phyloP scores from a whole-genome alignment of 2,329 filamentous ascomycete species.

The Monilinia laxa region DNA sequence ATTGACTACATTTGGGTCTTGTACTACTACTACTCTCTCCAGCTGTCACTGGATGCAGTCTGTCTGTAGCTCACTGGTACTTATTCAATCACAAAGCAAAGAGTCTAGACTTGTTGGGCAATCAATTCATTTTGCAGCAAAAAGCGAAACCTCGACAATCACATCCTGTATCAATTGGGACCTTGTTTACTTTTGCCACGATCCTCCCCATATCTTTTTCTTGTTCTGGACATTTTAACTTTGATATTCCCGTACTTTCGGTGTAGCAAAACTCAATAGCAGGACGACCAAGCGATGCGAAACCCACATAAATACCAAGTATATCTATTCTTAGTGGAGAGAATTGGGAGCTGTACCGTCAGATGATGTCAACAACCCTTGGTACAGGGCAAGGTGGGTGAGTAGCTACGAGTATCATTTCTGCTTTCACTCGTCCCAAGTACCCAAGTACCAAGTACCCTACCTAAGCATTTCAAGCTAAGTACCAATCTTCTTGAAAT shows the following conservation, averaged over 20 bases:
- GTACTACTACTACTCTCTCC: neutral
- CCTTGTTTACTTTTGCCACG: neutral
- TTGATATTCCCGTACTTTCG: slow-evolving; percentile 1
- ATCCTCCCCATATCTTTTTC: slow-evolving; percentile 13
- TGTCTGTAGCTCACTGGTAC: neutral
- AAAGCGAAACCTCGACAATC: neutral
- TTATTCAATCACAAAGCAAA: neutral
- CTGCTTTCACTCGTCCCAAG: neutral
- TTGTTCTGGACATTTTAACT: neutral
- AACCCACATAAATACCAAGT: slow-evolving; percentile 14
- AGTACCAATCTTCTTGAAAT: slow-evolving; percentile 2
- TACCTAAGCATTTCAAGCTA: slow-evolving; percentile 1
- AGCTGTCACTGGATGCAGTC: too few species aligned
- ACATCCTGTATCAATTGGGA: neutral
- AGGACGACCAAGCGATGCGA: neutral
- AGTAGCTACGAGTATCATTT: slow-evolving; percentile 9
- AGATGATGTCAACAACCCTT: slow-evolving; percentile 23
- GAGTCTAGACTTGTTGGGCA: neutral
- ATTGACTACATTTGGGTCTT: slow-evolving; percentile 1
- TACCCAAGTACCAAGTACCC: slow-evolving; percentile 1
- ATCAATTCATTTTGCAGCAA: neutral
- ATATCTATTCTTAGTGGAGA: slow-evolving; percentile 17
- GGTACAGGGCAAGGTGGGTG: neutral
- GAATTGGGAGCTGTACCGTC: slow-evolving; percentile 12
- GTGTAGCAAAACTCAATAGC: slow-evolving; percentile 13